Evolutionary conservation across 768 basidiomycete genomes (phyloP).

Genomic region (Boletus rubropictus): DNA sequence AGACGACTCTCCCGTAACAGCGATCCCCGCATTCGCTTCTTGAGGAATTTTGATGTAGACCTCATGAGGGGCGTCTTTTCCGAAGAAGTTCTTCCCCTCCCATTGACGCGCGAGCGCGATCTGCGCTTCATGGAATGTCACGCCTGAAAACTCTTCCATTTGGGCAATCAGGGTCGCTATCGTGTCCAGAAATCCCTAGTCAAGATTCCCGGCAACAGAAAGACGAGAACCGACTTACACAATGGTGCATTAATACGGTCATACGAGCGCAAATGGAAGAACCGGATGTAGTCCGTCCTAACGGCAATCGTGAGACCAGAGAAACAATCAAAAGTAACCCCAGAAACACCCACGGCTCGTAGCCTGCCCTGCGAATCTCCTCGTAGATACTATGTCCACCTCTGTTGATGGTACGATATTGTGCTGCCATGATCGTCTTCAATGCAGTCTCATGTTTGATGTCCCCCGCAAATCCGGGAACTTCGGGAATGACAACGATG

Average conservation of each 20-base stretch:
- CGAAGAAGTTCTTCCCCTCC: conserved; percentile 48
- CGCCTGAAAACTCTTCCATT: conserved; percentile 70
- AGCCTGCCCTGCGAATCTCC: conserved; percentile 67
- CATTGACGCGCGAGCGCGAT: conserved; percentile 77
- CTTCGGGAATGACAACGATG: conserved; percentile 81
- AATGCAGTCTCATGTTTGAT: conserved; percentile 59
- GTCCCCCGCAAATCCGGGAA: conserved; percentile 87
- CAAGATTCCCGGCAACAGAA: conserved; percentile 21
- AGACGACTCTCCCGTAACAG: conserved; percentile 47
- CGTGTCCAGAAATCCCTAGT: not conserved
- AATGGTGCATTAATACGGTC: conserved; percentile 82
- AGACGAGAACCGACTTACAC: conserved; percentile 34
- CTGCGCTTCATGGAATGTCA: conserved; percentile 81
- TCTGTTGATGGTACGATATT: conserved; percentile 85
- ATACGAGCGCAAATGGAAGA: conserved; percentile 90
- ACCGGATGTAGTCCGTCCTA: conserved; percentile 80
- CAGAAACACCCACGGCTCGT: conserved; percentile 57
- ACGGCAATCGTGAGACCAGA: not conserved
- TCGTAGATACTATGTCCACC: conserved; percentile 87
- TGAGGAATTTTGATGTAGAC: conserved; percentile 55
- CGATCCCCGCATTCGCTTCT: conserved; percentile 44
- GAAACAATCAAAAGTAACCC: not conserved
- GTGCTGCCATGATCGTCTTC: conserved; percentile 83
- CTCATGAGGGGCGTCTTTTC: conserved; percentile 36
- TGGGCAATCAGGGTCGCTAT: conserved; percentile 48